phyloP scores from a whole-genome alignment of 2,329 filamentous ascomycete species.

The Pseudogymnoascus pannorum region DNA sequence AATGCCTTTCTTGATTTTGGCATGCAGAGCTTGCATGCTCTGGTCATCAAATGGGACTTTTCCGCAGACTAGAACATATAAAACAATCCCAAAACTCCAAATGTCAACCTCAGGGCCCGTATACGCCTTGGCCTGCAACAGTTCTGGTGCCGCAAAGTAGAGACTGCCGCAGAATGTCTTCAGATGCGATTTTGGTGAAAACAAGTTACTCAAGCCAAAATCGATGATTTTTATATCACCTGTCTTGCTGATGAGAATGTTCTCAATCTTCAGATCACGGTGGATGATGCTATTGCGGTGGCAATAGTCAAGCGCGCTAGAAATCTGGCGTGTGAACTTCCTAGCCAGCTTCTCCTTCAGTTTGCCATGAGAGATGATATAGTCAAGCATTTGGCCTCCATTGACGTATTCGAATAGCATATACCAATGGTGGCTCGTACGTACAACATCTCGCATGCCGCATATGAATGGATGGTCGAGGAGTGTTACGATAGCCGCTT shows the following conservation, averaged over 20 bases:
- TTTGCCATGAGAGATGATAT: conserved; percentile 96
- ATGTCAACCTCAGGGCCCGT: conserved; percentile 95
- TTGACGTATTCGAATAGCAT: conserved; percentile 99
- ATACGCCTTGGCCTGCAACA: conserved; percentile 89
- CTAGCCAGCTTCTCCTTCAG: conserved; percentile 97
- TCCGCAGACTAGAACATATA: conserved; percentile 94
- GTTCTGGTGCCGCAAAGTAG: conserved; percentile 93
- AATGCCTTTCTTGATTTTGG: conserved; percentile 95
- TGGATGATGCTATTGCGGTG: conserved; percentile 98
- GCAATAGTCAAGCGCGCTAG: conserved; percentile 93
- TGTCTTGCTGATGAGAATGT: conserved; percentile 97
- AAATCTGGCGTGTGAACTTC: conserved; percentile 96
- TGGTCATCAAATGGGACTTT: conserved; percentile 99
- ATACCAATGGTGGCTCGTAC: conserved; percentile 98
- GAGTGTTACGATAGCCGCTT: conserved; percentile 92
- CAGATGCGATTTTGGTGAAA: conserved; percentile 73
- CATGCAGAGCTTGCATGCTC: conserved; percentile 96
- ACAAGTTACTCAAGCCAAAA: conserved; percentile 94
- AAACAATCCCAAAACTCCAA: conserved; percentile 97
- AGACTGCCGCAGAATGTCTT: conserved; percentile 97
- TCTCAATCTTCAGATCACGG: conserved; percentile 96
- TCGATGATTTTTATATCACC: conserved; percentile 99
- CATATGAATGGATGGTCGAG: conserved; percentile 94
- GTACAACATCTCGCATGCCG: conserved; percentile 87
- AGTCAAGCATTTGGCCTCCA: conserved; percentile 98